Base-by-base conservation (phyloP, 1,284 basidiomycete species). In the Bjerkandera adusta region DNA sequence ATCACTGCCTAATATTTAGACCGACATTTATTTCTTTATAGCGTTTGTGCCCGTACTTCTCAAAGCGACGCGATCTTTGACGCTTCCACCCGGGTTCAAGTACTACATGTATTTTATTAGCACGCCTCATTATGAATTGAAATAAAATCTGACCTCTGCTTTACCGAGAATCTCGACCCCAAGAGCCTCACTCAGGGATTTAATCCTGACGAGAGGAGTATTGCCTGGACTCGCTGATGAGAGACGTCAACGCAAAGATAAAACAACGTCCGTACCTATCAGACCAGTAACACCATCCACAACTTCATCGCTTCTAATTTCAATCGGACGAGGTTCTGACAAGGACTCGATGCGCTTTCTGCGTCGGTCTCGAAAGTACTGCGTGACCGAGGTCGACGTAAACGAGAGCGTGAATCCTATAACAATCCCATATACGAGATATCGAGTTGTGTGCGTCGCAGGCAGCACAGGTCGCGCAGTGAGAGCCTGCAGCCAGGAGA, bases 151-250 rank as follows among this genome's bases (percentile, higher is more conserved):
- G 52, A 91, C 89, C 75, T 97, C 93, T 11, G 92, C 91, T 68
- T 97, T 97, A n/a, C 92, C 95, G 10, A 97, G 71, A 50, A 99
- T 95, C 60, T 98, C 94, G 10, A 97, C 89, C 5, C 94, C 94
- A 0, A 97, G 76, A 0, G 87, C 83, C 66, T 97, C 79, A 57
- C 92, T 97, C 47, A 99, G 66, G 3, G 90, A 94, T 56, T 90
- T 89, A 49, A 99, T 97, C 49, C 95, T 77, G 47, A 99, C 75
- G 32, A 99, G 72, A 0, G 95, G 95, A 1, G 96, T 99, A 61
- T 98, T 97, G 29, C 96, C 93, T 95, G 55, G 15, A 6, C 29
- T 3, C 3, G 13, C 6, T 7, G 13, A 8, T 18, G 32, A 36
- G 30, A 16, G 4, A 20, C 5, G 15, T 30, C 32, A 29, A 15